Conservation (phyloP, 495 filamentous ascomycete species). For the Penicillium fimorum region DNA sequence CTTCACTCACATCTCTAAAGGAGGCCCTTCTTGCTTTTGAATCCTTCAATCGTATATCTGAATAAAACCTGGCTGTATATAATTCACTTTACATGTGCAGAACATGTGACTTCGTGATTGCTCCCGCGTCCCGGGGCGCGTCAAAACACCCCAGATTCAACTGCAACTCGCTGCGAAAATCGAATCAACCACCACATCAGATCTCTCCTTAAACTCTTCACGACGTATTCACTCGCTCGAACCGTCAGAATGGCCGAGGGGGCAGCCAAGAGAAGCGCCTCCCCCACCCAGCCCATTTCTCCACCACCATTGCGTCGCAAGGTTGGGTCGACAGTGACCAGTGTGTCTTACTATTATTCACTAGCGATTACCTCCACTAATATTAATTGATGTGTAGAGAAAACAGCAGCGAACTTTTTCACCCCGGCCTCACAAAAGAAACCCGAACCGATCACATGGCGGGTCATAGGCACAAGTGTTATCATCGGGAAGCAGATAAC, state of each 20-base stretch:
- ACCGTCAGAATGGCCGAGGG: slow-evolving; percentile 36
- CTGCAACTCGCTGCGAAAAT: slow-evolving; percentile 1
- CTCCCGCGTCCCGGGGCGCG: slow-evolving; percentile 31
- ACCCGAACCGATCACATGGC: slow-evolving; percentile 75
- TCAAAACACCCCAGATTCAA: slow-evolving; percentile 9
- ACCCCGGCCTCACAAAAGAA: slow-evolving; percentile 83
- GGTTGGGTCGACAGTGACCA: slow-evolving; percentile 69
- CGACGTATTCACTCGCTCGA: slow-evolving; percentile 17
- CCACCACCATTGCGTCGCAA: slow-evolving; percentile 55
- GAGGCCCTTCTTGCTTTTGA: neutral
- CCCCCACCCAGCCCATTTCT: slow-evolving; percentile 39
- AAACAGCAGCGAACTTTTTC: slow-evolving; percentile 80
- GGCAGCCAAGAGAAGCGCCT: slow-evolving; percentile 36
- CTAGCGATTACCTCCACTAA: neutral
- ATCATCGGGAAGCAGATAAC: slow-evolving; percentile 72
- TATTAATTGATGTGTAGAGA: slow-evolving; percentile 44
- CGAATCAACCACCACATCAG: neutral
- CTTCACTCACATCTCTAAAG: neutral
- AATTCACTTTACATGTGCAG: slow-evolving; percentile 12
- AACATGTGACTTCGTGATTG: slow-evolving; percentile 49
- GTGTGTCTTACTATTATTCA: slow-evolving; percentile 43
- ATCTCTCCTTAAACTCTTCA: neutral
- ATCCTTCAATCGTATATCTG: neutral
- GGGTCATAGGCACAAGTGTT: slow-evolving; percentile 62
- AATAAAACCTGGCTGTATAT: neutral